phyloP scores from a whole-genome alignment of 2,329 filamentous ascomycete genomes.

The Talaromyces amestolkiae region DNA sequence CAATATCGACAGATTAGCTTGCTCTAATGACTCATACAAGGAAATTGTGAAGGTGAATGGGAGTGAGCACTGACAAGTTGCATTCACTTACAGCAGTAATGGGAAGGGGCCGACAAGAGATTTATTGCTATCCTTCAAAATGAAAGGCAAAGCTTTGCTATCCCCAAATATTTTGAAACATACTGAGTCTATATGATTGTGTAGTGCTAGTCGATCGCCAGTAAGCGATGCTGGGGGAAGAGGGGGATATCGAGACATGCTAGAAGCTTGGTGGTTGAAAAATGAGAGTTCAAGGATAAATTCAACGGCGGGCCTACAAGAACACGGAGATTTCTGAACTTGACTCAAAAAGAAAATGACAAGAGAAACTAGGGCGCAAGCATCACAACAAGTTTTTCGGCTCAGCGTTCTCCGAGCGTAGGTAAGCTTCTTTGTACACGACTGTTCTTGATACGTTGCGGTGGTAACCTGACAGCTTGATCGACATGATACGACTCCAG shows the following conservation, averaged over 20 bases:
- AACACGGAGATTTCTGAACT: not conserved
- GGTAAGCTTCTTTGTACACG: not conserved
- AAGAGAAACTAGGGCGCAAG: not conserved
- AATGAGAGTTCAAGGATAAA: not conserved
- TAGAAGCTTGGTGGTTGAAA: not conserved
- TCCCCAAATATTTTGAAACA: not conserved
- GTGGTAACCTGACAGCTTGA: not conserved
- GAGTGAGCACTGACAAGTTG: not conserved
- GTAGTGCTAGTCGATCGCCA: not conserved
- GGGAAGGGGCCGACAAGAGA: not conserved
- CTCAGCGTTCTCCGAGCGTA: not conserved
- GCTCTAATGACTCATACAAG: too few relatives aligned
- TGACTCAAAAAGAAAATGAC: not conserved
- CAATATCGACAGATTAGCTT: not conserved
- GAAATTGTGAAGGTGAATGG: too few relatives aligned
- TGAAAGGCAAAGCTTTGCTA: not conserved
- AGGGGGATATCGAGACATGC: not conserved
- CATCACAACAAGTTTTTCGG: not conserved
- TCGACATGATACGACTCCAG: not conserved
- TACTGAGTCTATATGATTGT: not conserved
- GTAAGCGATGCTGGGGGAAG: not conserved
- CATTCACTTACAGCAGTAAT: not conserved
- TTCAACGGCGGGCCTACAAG: not conserved
- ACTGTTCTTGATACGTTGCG: not conserved
- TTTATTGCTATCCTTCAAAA: not conserved